A percentile compares a stretch with the other conserved stretches of the same genome.
Evolutionary conservation across 2,329 filamentous ascomycete genomes (phyloP).

Genomic region (Ceratocystis destructans): DNA sequence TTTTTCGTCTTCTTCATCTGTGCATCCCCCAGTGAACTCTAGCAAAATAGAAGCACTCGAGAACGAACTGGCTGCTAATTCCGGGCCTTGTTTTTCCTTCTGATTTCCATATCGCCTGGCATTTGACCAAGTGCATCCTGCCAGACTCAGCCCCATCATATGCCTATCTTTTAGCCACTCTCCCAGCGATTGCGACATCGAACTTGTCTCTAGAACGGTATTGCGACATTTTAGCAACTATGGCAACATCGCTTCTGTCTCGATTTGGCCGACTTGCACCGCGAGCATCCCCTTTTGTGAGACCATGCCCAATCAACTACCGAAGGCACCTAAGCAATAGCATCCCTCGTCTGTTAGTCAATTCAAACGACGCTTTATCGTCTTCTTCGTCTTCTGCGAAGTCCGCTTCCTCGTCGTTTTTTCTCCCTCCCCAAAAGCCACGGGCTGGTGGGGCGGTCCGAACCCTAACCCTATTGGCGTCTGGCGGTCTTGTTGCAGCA

Average conservation of each 20-base stretch:
- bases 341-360: background rate
- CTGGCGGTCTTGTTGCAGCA: constrained; percentile 13
- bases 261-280: constrained; percentile 15
- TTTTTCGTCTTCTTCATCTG: background rate
- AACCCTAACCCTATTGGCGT: constrained; percentile 20
- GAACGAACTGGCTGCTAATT: background rate
- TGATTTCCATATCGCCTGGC: background rate
- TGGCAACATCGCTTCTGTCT: constrained; percentile 19
- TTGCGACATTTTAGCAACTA: constrained; percentile 14
- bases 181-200: constrained; percentile 15
- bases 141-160: constrained; percentile 12
- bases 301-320: constrained; percentile 12
- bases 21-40: background rate
- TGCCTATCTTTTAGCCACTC: constrained; percentile 13
- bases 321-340: constrained; percentile 6
- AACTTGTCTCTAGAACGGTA: constrained; percentile 12
- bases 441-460: constrained; percentile 2
- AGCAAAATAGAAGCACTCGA: background rate
- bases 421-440: background rate
- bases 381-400: background rate
- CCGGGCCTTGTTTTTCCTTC: background rate
- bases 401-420: background rate
- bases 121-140: constrained; percentile 8
- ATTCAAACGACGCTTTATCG: background rate
- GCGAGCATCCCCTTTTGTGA: constrained; percentile 11